Base-by-base conservation (phyloP, 495 filamentous ascomycete genomes). In the Penicillium psychrofluorescens region DNA sequence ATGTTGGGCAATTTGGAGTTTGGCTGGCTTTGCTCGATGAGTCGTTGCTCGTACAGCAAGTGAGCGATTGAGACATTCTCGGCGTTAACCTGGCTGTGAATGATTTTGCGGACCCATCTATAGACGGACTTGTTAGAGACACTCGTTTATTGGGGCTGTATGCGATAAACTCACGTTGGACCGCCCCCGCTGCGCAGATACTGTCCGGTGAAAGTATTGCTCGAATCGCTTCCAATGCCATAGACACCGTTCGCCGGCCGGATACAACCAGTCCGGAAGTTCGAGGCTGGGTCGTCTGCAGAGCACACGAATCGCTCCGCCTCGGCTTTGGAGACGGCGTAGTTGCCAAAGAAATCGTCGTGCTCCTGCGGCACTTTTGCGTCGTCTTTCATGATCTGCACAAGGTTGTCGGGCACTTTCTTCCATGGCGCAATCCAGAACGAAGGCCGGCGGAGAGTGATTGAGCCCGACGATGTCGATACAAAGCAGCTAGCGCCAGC, bases 171-270 rank as follows among this genome's bases (percentile, higher is more conserved):
- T 42, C 62, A 62, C 56, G 67, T 69, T 38, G 75, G 70, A 45
- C 36, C 49, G 11, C 60, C 59, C 7, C 61, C 57, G 7, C 30
- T 45, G 13, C 52, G 46, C 16, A 59, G 53, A 50, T 61, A 72
- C 43, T 50, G 59, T 46, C 36, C 74, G 0, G 69, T 71, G 27
- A 81, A 54, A 1, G 71, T 54, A 16, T 42, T 48, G 38, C 54
- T 74, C 29, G 68, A 68, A 49, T 78, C 72, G 6, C 60, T 74
- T 2, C 75, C 75, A 40, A 78, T 68, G 11, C 78, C 78, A 40
- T 80, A 80, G 43, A 82, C 72, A 11, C 72, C 75, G 50, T 80
- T 81, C 15, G 71, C 65, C 4, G 78, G 78, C 3, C 78, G 68
- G 50, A 82, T 72, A 38, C 68, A 62, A 7, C 78, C 77, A 0